Evolutionary conservation across 192 early-diverging fungal genomes (phyloP).

Genomic region (Cladochytrium replicatum): DNA sequence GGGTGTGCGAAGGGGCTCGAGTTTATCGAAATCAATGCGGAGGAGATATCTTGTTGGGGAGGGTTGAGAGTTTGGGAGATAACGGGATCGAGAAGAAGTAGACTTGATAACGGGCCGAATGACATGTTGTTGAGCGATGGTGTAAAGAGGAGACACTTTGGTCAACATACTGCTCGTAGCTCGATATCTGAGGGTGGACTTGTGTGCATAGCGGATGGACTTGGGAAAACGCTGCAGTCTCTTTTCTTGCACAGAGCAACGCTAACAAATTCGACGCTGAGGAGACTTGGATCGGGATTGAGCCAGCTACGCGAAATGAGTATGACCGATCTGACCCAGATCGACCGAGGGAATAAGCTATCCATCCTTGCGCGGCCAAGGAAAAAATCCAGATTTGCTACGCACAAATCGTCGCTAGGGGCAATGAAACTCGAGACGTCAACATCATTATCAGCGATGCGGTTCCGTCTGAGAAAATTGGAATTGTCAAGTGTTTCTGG

Average conservation of each 20-base stretch:
- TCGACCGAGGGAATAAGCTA: slow-evolving; percentile 16
- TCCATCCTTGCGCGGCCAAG: slow-evolving; percentile 11
- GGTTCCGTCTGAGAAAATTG: slow-evolving; percentile 24
- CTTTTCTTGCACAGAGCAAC: slow-evolving; percentile 30
- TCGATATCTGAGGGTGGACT: slow-evolving; percentile 1
- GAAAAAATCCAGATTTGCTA: not conserved
- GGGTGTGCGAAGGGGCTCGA: slow-evolving; percentile 15
- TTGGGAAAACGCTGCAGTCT: slow-evolving; percentile 16
- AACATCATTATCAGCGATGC: slow-evolving; percentile 7
- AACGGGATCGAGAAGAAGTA: not conserved
- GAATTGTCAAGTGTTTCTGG: slow-evolving; percentile 10
- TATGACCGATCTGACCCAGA: slow-evolving; percentile 27
- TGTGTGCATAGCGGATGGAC: slow-evolving; percentile 6
- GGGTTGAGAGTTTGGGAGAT: not conserved
- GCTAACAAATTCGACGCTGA: slow-evolving; percentile 16
- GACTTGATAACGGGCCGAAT: too few relatives aligned
- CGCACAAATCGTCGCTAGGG: not conserved
- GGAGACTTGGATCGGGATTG: slow-evolving; percentile 4
- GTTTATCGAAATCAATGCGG: slow-evolving; percentile 37
- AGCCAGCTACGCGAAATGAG: slow-evolving; percentile 23
- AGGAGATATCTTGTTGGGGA: slow-evolving; percentile 13
- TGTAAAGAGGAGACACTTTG: too few relatives aligned
- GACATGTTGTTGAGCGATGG: too few relatives aligned
- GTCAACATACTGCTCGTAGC: too few relatives aligned
- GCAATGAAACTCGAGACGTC: not conserved